Base-by-base conservation (phyloP, 73 alveolate genomes). In the Paramecium primaurelia region DNA sequence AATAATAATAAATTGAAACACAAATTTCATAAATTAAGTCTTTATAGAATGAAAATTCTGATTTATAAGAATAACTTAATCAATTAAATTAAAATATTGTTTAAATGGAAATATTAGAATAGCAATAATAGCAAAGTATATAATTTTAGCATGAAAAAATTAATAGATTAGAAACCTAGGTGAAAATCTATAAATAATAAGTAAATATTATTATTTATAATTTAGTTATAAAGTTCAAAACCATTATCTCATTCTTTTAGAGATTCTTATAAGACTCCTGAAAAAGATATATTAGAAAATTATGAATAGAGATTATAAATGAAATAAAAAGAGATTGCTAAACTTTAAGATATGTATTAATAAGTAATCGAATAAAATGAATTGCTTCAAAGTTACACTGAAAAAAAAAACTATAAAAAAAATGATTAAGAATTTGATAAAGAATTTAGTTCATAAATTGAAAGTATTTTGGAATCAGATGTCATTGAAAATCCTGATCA, bases 361-460 rank as follows among this genome's bases (percentile, higher is more conserved):
- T 14, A 44, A 80, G 91, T 80, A 8, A 80, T 80, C 2, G 91
- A 80, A 47, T 30, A 80, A 80, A 80, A 80, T 47, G 91, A 80
- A 49, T 9, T 28, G 25, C 58, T 80, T 9, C 8, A 42, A 32
- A 80, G 91, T 26, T 80, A 34, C n/a, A 37, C 59, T 14, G 87
- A 40, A 40, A 40, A 73, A 16, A 73, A 73, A 38, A 5, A 16
- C 3, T 34, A 73, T 28, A 25, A 25, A 25, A 73, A 37, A 20
- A 73, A 22, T 28, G 47, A 37, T 12, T 73, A 25, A 40, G 69
- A 54, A 3, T 54, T 54, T 54, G 69, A 54, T 54, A 80, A 47
- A 80, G 91, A 47, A 80, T 28, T 80, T 11, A 44, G 47, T 58
- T 20, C 73, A 80, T 36, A 36, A 73, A 64, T 54, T 54, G 84